Base-by-base conservation (phyloP, 306 rosid species). In the Vigna hirtella region DNA sequence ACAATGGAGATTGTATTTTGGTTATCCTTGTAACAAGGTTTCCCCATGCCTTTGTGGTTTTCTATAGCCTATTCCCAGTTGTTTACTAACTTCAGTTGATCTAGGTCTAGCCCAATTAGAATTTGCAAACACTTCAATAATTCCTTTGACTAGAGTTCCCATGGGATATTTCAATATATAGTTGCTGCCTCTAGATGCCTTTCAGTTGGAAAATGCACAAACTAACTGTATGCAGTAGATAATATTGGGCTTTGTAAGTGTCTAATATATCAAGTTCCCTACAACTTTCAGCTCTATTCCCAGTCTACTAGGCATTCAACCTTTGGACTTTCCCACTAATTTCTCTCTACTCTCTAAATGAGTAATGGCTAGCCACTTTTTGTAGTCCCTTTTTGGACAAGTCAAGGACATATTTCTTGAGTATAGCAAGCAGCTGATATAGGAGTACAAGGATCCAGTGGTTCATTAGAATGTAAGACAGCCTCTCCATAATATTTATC, bases 341-440 rank as follows among this genome's bases (percentile, higher is more conserved):
- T 61, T 13, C 65, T 28, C 65, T 24, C 18, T 58, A 58, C 34
- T 56, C 16, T 56, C 63, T 56, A 56, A 28, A 58, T 56, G 63
- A 56, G 34, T 56, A 22, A 20, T 11, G 7, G 32, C 20, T 22
- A 13, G 63, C 63, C 61, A 20, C 4, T 55, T 8, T 20, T 55
- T 55, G 6, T 55, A 9, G 61, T 55, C 11, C 45, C 30, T 55
- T 9, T 52, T 52, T 9, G 1, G 24, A 55, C 61, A 8, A 55
- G 30, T 55, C 61, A 18, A 55, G 5, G 6, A 55, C 28, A 55
- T 53, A 53, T 55, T 55, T 55, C 61, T 55, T 20, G 62, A 30
- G 34, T 30, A 30, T 55, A 18, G 30, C 2, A 1, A 20, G 61
- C 13, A 22, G 64, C n/a, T 57, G 36, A 56, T 56, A 56, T 56